Evolutionary conservation across 2,329 filamentous ascomycete species (phyloP).

Genomic region (Xylariales sp.): DNA sequence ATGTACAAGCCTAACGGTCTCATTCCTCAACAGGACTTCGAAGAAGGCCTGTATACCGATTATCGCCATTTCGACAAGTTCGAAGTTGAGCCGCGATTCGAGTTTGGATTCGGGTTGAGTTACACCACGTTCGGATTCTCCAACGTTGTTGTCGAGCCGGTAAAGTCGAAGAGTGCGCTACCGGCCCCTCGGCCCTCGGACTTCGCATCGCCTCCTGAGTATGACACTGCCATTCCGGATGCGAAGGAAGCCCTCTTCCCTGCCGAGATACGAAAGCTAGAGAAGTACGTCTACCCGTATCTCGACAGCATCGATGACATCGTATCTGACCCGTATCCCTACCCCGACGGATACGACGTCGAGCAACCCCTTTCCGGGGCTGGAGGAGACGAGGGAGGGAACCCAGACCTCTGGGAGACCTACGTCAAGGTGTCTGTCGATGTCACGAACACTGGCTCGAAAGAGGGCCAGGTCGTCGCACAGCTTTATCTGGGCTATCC

Average conservation of each 20-base stretch:
- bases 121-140: constrained; percentile 79
- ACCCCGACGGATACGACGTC: constrained; percentile 66
- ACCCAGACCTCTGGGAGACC: constrained; percentile 71
- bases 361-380: constrained; percentile 67
- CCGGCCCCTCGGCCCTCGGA: constrained; percentile 56
- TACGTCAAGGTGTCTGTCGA: constrained; percentile 63
- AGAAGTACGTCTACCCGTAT: constrained; percentile 81
- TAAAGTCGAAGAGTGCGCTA: constrained; percentile 59
- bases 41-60: constrained; percentile 86
- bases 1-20: constrained; percentile 76
- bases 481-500: constrained; percentile 63
- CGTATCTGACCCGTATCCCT: constrained; percentile 56
- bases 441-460: constrained; percentile 64
- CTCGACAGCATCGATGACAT: constrained; percentile 63
- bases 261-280: constrained; percentile 66
- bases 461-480: constrained; percentile 57
- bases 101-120: constrained; percentile 87
- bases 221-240: constrained; percentile 66
- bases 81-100: constrained; percentile 78
- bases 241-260: constrained; percentile 71
- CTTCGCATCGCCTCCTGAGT: constrained; percentile 62
- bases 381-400: constrained; percentile 76
- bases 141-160: constrained; percentile 59
- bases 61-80: constrained; percentile 89
- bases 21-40: constrained; percentile 84